Base-by-base conservation (phyloP, 1,284 basidiomycete species). In the Leccinum proliferum region DNA sequence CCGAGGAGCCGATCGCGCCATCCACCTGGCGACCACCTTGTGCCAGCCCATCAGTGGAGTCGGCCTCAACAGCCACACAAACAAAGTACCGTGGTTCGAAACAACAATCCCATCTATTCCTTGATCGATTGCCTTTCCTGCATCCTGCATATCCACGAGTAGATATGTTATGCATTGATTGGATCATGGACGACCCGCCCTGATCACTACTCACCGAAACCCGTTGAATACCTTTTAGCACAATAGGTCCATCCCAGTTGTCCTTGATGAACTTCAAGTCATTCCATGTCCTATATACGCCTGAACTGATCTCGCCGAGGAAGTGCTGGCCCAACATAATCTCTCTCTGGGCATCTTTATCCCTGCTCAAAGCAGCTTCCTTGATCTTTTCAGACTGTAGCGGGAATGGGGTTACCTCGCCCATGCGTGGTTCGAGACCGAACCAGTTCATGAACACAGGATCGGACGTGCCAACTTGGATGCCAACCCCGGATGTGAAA, bases 1-100 rank as follows among this genome's bases (percentile, higher is more conserved):
- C 84, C 15, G 94, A 75, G 1, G 90, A 87, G 0, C 87, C 85
- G n/a, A 93, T 83, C 1, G 86, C 89, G 2, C 91, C 90, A 69
- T 94, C 92, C 3, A 94, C 80, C 73, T 94, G 92, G 32, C 92
- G 81, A 2, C 90, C 93, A 41, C 91, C 88, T 88, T 52, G 2
- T 39, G 32, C 10, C 57, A 21, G 10, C 4, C 21, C 21, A 2
- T 69, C 57, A 63, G 37, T 9, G 43, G 5, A n/a, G 2, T 34
- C 21, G 14, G 9, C 11, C 12, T 7, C 14, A 5, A 35, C 39
- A 53, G 4, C 32, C 3, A 25, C 74, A 52, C 57, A n/a, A 15
- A 15, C 7, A 46, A 43, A 37, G 12, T 29, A 87, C 88, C 92
- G 68, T 94, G 93, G 69, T 94, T 94, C 9, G 88, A 90, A 8